These are phyloP conservation scores for Aspergillus melleus DNA, from an alignment of 2,329 filamentous ascomycete genomes.

Conservation along the genomic window DNA sequence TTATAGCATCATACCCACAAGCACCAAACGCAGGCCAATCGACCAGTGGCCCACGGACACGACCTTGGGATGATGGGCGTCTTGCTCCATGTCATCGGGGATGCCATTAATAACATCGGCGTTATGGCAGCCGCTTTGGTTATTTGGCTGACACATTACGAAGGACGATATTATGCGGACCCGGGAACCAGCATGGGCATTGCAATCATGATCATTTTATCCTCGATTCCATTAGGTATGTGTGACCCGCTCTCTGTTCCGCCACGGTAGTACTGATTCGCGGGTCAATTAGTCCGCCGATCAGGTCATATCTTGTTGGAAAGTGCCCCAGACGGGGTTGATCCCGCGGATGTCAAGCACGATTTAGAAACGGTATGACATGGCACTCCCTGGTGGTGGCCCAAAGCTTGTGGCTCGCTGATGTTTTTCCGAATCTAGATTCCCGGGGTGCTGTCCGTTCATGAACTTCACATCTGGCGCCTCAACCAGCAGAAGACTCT, in stretches of 20 bases:
- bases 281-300: constrained; percentile 22
- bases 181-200: constrained; percentile 67
- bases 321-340: constrained; percentile 61
- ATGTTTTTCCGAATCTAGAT: constrained; percentile 48
- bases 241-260: not conserved
- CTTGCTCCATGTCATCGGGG: constrained; percentile 68
- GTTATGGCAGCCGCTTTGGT: constrained; percentile 67
- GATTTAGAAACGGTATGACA: constrained; percentile 64
- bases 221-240: constrained; percentile 56
- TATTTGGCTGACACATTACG: constrained; percentile 62
- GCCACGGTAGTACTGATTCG: not conserved
- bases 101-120: constrained; percentile 71
- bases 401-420: not conserved
- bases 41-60: constrained; percentile 22
- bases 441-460: constrained; percentile 64
- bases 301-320: constrained; percentile 66
- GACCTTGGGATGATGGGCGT: constrained; percentile 72
- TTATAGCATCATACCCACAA: constrained; percentile 22
- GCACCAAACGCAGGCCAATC: constrained; percentile 6
- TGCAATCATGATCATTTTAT: constrained; percentile 65
- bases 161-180: constrained; percentile 66
- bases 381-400: too few species aligned
- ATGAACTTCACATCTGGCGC: constrained; percentile 74
- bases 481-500: constrained; percentile 69
- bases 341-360: constrained; percentile 63